Conservation (phyloP, 73 alveolate genomes). For the Breviolum minutum region DNA sequence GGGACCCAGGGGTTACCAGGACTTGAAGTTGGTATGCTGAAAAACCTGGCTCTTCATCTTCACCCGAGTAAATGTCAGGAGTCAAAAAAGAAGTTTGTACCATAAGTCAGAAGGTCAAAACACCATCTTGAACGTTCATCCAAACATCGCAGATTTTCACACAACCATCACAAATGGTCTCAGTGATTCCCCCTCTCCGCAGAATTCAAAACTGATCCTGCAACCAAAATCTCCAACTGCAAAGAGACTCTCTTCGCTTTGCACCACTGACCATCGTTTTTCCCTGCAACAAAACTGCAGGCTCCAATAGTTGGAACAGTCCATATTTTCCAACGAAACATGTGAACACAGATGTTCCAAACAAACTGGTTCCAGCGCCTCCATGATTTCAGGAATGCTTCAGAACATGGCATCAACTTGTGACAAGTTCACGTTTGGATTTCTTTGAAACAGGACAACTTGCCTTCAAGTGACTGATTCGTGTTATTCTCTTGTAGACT, state of each 20-base stretch:
- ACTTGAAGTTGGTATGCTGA: not conserved
- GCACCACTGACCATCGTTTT: constrained; percentile 68
- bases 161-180: no score
- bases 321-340: not conserved
- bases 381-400: not conserved
- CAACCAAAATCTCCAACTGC: not conserved
- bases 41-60: no score
- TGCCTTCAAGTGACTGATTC: no score
- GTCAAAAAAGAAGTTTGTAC: not conserved
- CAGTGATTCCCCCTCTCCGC: no score
- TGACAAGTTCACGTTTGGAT: no score
- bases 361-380: not conserved
- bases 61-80: not conserved
- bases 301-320: not conserved
- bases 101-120: not conserved
- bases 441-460: no score
- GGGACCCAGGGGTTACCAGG: not conserved
- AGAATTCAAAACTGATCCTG: not conserved
- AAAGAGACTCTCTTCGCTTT: constrained; percentile 41
- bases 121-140: no score
- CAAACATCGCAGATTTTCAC: no score
- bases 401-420: not conserved
- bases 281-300: not conserved
- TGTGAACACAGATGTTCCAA: not conserved
- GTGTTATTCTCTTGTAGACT: no score